Percentiles rank a stretch among this genome's conserved stretches.
phyloP scores from a whole-genome alignment of 495 filamentous ascomycete species.

The Xylaria grammica region DNA sequence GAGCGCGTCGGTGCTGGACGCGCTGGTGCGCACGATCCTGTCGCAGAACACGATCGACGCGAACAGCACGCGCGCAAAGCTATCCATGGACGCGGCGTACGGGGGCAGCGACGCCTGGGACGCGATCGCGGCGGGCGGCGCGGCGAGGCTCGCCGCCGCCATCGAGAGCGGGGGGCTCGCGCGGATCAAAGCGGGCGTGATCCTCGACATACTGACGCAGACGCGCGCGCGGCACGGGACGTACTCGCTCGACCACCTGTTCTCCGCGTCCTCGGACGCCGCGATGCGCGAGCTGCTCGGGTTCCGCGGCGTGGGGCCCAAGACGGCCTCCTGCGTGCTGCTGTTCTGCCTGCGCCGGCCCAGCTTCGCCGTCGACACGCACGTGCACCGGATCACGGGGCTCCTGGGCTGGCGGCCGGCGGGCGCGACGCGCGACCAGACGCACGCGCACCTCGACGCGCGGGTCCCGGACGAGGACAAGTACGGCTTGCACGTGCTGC shows the following conservation, averaged over 20 bases:
- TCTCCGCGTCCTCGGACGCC: constrained; percentile 64
- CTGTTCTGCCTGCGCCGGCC: constrained; percentile 76
- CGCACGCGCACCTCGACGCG: constrained; percentile 79
- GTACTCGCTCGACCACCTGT: constrained; percentile 76
- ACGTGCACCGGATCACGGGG: constrained; percentile 76
- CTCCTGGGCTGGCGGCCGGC: constrained; percentile 78
- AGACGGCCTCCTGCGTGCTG: constrained; percentile 84
- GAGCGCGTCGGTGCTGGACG: constrained; percentile 84
- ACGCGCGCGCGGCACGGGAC: constrained; percentile 66
- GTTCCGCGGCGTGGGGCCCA: constrained; percentile 83
- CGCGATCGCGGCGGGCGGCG: constrained; percentile 66
- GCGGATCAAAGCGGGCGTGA: constrained; percentile 73
- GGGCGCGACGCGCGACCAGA: constrained; percentile 65
- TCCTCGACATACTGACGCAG: constrained; percentile 73
- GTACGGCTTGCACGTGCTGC: constrained; percentile 79
- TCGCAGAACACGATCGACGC: constrained; percentile 71
- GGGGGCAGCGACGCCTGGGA: constrained; percentile 81
- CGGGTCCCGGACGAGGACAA: constrained; percentile 79
- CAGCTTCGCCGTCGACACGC: constrained; percentile 84
- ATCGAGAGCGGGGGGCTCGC: constrained; percentile 76
- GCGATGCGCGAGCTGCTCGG: constrained; percentile 74
- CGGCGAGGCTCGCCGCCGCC: constrained; percentile 68
- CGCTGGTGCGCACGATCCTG: constrained; percentile 77
- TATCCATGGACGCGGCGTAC: constrained; percentile 71
- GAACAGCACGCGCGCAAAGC: constrained; percentile 73